These are phyloP conservation scores for Lactifluus rugatus DNA, from an alignment of 768 basidiomycete genomes.

Conservation along the genomic window DNA sequence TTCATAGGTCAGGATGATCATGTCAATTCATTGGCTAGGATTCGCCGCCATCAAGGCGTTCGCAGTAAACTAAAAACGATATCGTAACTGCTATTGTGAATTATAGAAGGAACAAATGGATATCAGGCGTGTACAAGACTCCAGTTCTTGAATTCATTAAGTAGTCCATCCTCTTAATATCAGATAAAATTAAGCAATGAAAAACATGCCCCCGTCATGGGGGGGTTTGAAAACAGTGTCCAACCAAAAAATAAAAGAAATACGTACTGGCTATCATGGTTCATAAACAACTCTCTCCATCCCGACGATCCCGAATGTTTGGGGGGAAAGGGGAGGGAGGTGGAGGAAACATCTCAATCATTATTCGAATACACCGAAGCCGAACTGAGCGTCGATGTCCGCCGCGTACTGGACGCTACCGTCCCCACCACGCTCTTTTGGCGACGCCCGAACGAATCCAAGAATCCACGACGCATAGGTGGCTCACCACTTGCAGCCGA, in stretches of 20 bases:
- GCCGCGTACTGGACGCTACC: neutral
- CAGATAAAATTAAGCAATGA: neutral
- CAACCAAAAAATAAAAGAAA: no score
- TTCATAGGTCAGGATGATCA: no score
- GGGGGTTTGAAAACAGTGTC: no score
- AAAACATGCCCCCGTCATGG: no score
- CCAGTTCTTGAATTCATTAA: neutral
- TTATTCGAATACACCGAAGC: conserved; percentile 17
- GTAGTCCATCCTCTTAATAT: neutral
- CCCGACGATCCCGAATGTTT: no score
- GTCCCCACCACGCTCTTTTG: neutral
- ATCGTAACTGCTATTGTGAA: neutral
- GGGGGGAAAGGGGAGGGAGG: no score
- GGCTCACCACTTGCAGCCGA: conserved; percentile 34
- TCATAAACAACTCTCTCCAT: no score
- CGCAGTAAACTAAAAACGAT: neutral
- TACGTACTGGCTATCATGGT: no score
- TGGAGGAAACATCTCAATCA: neutral
- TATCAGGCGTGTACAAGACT: conserved; percentile 1
- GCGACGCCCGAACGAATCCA: conserved; percentile 19
- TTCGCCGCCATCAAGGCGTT: no score
- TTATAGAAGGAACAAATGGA: neutral
- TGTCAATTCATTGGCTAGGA: no score
- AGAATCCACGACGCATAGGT: conserved; percentile 22
- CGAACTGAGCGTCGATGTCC: conserved; percentile 14